Conservation (phyloP, 2,329 filamentous ascomycete species). For the Colletotrichum nymphaeae region DNA sequence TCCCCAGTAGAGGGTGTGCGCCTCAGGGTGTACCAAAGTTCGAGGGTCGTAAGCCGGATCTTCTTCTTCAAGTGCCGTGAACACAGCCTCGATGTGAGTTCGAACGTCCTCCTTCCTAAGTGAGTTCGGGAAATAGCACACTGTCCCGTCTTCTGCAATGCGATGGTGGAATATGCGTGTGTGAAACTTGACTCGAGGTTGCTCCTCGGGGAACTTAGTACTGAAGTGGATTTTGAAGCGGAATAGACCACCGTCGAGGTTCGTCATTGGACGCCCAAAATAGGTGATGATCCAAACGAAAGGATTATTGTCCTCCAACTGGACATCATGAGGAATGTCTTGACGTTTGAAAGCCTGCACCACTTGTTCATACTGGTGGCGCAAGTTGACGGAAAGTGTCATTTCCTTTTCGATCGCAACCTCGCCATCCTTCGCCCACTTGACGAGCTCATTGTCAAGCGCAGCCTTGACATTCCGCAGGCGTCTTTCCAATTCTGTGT, state of each 20-base stretch:
- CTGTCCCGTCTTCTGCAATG: constrained; percentile 81
- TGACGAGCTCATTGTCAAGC: constrained; percentile 76
- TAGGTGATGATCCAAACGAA: constrained; percentile 92
- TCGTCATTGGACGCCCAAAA: constrained; percentile 92
- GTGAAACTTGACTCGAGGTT: constrained; percentile 85
- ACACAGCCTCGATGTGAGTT: constrained; percentile 85
- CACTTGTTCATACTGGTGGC: constrained; percentile 87
- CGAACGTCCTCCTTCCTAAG: constrained; percentile 78
- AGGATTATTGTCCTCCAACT: constrained; percentile 83
- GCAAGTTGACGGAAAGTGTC: constrained; percentile 83
- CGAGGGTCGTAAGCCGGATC: constrained; percentile 90
- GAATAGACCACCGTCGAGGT: constrained; percentile 92
- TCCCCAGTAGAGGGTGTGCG: constrained; percentile 89
- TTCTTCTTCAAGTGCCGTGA: constrained; percentile 87
- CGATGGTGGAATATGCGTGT: constrained; percentile 90
- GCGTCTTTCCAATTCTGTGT: constrained; percentile 77
- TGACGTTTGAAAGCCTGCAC: constrained; percentile 78
- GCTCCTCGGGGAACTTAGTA: constrained; percentile 86
- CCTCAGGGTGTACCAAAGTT: constrained; percentile 87
- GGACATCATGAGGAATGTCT: constrained; percentile 79
- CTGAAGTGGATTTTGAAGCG: constrained; percentile 83
- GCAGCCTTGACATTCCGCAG: constrained; percentile 75
- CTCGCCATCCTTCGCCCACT: constrained; percentile 79
- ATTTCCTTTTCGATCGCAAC: constrained; percentile 72
- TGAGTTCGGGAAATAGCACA: constrained; percentile 80